Evolutionary conservation across 208 protist species (phyloP).

Genomic region (Acanthamoeba triangularis): DNA sequence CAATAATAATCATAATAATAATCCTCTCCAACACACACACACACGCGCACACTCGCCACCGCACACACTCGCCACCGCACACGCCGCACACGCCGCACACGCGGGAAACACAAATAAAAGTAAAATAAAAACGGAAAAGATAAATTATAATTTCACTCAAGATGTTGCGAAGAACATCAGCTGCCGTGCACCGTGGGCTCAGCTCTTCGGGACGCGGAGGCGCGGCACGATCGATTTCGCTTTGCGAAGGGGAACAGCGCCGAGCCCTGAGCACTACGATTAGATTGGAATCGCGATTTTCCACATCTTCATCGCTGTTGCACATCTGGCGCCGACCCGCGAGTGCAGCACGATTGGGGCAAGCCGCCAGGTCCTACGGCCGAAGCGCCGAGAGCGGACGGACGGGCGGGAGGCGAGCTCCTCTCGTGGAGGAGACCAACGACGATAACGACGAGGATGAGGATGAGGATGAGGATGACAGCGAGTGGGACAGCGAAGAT

Average conservation of each 20-base stretch:
- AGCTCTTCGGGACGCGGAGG: no score
- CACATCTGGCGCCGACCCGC: background rate
- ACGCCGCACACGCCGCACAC: no score
- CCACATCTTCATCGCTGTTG: background rate
- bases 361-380: background rate
- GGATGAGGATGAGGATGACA: background rate
- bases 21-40: no score
- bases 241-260: no score
- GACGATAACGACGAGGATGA: background rate
- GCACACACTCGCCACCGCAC: background rate
- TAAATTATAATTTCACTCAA: no score
- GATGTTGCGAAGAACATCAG: no score
- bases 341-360: background rate
- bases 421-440: background rate
- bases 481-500: slow-evolving; percentile 13
- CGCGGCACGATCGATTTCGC: no score
- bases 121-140: no score
- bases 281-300: background rate
- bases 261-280: no score
- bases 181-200: no score
- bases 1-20: no score
- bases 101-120: no score
- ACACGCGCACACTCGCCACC: background rate
- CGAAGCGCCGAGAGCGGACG: background rate
- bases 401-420: background rate